Conservation (phyloP, 2,329 filamentous ascomycete genomes). For the Huntiella moniliformis region DNA sequence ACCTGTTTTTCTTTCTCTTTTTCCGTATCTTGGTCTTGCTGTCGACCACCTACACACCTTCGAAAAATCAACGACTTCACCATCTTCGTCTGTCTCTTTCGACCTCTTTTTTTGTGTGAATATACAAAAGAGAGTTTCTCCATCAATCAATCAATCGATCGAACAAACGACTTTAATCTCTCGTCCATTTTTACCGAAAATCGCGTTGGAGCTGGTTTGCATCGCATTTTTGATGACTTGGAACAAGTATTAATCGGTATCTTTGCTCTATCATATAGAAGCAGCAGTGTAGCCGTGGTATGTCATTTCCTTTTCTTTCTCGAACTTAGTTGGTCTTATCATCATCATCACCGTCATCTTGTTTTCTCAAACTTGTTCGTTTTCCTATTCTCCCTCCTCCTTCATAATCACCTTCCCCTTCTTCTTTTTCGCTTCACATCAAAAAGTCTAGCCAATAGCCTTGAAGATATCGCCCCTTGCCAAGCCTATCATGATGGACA, state of each 20-base stretch:
- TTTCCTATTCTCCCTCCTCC: not conserved
- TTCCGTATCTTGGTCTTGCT: too few species aligned
- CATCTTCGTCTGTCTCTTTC: not conserved
- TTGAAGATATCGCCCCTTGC: too few species aligned
- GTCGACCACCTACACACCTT: too few species aligned
- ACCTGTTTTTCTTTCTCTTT: too few species aligned
- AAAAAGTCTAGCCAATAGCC: too few species aligned
- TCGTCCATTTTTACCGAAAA: not conserved
- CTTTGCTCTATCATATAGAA: not conserved
- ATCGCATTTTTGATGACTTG: conserved; percentile 6
- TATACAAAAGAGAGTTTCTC: not conserved
- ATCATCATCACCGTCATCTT: too few species aligned
- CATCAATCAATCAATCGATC: too few species aligned
- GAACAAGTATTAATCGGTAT: not conserved
- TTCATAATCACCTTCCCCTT: not conserved
- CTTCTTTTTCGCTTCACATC: too few species aligned
- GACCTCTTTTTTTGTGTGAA: not conserved
- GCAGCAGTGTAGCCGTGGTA: conserved; percentile 1
- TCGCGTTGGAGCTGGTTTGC: conserved; percentile 7
- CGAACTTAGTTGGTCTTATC: too few species aligned
- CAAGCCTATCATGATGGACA: too few species aligned
- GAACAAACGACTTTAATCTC: too few species aligned
- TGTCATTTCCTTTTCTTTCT: not conserved
- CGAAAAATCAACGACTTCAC: not conserved
- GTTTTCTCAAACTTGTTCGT: too few species aligned